Base-by-base conservation (phyloP, 768 basidiomycete genomes). In the Phylloporus scabripes region DNA sequence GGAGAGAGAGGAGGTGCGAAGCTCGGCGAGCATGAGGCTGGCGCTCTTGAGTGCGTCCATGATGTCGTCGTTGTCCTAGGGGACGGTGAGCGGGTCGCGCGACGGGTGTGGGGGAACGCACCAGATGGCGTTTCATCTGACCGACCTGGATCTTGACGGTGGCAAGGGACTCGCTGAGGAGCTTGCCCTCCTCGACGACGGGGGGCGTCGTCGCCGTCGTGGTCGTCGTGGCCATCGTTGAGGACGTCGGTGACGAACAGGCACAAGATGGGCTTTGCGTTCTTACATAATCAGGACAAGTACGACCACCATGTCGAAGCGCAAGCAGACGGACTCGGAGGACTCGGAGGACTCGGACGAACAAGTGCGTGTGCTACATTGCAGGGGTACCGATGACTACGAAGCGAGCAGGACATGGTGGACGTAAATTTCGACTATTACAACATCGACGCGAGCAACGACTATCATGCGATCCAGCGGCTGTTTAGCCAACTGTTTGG, bases 1-100 rank as follows among this genome's bases (percentile, higher is more conserved):
- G 2, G 89, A 87, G 56, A 98, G 76, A 9, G 90, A 90, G 2
- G 89, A 92, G 0, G 95, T 98, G 48, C 96, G 79, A 20, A 98
- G 77, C 63, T 98, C 96, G 10, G 92, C 91, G 44, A 99, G 82
- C 95, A 98, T 98, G 50, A 93, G 78, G 62, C 93, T 96, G 2
- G 96, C 94, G 50, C 87, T 87, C 73, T 99, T 98, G 61, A 98
- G 76, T 11, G 92, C 95, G 67, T 99, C 95, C 96, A 99, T 99
- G 53, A 98, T 85, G 63, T 93, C 89, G 72, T 98, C 95, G 57
- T 83, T 71, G 67, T 98, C 92, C 93, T 96, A 43, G 5, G 18
- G 11, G 14, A 24, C 14, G 23, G 32, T 29, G 7, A 44, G n/a
- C 15, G 11, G 17, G 37, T 38, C 18, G 37, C 8, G 7, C 23